A percentile compares a stretch with the other conserved stretches of the same genome.
Conservation (phyloP, 108 stramenopile genomes). For the Cyclotella baltica region DNA sequence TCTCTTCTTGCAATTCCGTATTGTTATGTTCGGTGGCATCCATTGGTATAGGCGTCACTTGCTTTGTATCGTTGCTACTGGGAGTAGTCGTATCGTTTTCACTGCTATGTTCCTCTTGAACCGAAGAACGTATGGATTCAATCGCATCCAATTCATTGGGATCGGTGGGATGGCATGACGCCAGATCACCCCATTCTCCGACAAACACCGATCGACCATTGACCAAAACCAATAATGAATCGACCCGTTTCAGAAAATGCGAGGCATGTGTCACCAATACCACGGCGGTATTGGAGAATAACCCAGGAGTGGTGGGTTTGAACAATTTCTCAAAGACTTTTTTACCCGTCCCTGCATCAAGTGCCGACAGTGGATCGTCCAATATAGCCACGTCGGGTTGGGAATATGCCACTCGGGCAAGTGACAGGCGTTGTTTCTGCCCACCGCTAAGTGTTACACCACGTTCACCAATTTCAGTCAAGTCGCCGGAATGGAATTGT, state of each 20-base stretch:
- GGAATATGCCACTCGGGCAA: constrained; percentile 85
- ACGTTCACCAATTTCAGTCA: constrained; percentile 94
- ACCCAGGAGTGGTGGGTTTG: constrained; percentile 17
- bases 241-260: constrained; percentile 77
- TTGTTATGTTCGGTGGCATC: background rate
- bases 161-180: constrained; percentile 52
- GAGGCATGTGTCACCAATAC: constrained; percentile 92
- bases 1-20: constrained; percentile 18
- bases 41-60: background rate
- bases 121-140: constrained; percentile 68
- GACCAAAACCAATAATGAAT: constrained; percentile 75
- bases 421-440: constrained; percentile 79
- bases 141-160: constrained; percentile 59
- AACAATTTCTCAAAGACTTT: constrained; percentile 80
- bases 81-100: background rate
- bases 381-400: constrained; percentile 70
- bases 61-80: background rate
- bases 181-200: constrained; percentile 80
- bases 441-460: constrained; percentile 93
- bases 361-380: constrained; percentile 93
- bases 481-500: constrained; percentile 63
- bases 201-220: constrained; percentile 67
- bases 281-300: constrained; percentile 65
- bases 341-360: constrained; percentile 90
- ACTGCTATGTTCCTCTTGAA: constrained; percentile 59